phyloP scores from a whole-genome alignment of 257 asterid genomes.

The Primulina eburnea region DNA sequence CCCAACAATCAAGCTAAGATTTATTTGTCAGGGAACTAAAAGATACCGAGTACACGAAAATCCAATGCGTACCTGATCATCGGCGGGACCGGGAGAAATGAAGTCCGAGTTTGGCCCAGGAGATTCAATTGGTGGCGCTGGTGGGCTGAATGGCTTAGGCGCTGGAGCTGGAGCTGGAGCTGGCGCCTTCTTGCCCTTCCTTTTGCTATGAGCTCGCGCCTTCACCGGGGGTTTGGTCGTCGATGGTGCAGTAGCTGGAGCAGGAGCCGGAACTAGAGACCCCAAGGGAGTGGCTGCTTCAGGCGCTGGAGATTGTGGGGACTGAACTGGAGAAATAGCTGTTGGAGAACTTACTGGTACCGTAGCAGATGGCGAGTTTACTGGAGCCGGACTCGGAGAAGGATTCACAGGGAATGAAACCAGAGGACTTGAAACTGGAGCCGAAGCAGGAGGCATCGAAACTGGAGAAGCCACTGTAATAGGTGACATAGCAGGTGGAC shows the following conservation, averaged over 20 bases:
- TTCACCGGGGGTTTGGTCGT: neutral
- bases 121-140: neutral
- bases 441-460: neutral
- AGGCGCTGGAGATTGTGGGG: neutral
- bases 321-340: neutral
- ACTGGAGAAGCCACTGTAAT: neutral
- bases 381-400: neutral
- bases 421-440: neutral
- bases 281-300: neutral
- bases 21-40: too few species aligned
- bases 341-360: neutral
- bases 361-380: neutral
- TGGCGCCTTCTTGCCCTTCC: neutral
- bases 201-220: neutral
- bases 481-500: neutral
- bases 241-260: neutral
- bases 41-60: too few species aligned
- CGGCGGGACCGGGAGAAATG: constrained; percentile 3
- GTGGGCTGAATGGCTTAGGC: neutral
- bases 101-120: neutral
- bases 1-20: too few species aligned
- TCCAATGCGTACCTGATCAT: neutral
- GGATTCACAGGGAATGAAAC: neutral
- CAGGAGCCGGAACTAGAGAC: neutral
- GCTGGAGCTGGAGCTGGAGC: neutral